These are phyloP conservation scores for Amyloporia xantha DNA, from an alignment of 768 basidiomycete species.

Conservation along the genomic window DNA sequence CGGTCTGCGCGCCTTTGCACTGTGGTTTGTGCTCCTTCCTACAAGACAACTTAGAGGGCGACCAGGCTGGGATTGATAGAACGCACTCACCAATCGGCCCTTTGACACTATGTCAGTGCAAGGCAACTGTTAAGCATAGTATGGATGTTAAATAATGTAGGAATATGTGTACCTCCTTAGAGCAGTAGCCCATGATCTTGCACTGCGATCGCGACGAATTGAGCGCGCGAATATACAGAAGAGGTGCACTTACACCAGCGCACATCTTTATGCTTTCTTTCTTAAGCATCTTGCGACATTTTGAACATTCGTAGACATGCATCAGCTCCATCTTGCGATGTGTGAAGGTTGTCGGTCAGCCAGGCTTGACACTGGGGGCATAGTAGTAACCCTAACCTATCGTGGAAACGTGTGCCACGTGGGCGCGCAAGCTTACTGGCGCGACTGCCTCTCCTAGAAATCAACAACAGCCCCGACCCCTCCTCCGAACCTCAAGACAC, in stretches of 20 bases:
- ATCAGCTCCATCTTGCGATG: background rate
- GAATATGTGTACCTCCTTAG: conserved; percentile 9
- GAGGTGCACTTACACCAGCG: conserved; percentile 2
- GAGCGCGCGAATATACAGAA: background rate
- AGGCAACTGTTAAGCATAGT: too few relatives aligned
- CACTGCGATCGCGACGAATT: conserved; percentile 4
- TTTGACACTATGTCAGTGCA: too few relatives aligned
- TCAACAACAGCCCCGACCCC: conserved; percentile 17
- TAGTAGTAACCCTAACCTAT: conserved; percentile 1
- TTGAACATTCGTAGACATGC: too few relatives aligned
- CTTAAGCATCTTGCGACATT: too few relatives aligned
- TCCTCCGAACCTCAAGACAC: conserved; percentile 23
- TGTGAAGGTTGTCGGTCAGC: background rate
- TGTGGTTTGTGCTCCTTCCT: conserved; percentile 12
- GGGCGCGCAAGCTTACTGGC: too few relatives aligned
- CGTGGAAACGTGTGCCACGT: background rate
- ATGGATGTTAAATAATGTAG: too few relatives aligned
- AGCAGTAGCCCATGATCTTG: conserved; percentile 11
- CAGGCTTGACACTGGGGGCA: too few relatives aligned
- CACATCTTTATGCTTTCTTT: too few relatives aligned
- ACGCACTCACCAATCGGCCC: too few relatives aligned
- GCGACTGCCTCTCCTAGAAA: background rate
- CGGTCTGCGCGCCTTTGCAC: too few relatives aligned
- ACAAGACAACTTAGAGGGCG: too few relatives aligned
- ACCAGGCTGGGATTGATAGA: too few relatives aligned